Percentiles rank a stretch among this genome's conserved stretches.
These are phyloP conservation scores for Yamadazyma sp. DNA, from an alignment of 805 yeast species.

Conservation along the genomic window DNA sequence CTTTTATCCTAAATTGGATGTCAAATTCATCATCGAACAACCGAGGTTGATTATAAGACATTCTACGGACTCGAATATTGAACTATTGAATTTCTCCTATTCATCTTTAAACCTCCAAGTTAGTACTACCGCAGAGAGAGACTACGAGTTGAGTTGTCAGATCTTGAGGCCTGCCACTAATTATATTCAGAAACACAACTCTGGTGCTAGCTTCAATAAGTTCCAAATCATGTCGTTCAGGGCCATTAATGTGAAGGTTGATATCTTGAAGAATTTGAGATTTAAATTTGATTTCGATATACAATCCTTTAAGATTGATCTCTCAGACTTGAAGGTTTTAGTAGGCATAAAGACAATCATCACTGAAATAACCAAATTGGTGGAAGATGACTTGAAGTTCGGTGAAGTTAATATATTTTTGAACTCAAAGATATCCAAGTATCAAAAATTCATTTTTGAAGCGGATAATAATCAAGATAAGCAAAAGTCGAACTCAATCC, in stretches of 20 bases:
- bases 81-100: conserved; percentile 32
- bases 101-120: conserved; percentile 36
- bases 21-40: conserved; percentile 32
- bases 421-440: conserved; percentile 22
- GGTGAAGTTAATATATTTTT: conserved; percentile 31
- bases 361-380: conserved; percentile 23
- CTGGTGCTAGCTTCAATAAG: not conserved
- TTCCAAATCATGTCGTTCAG: conserved; percentile 5
- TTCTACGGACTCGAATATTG: conserved; percentile 10
- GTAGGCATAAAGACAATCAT: conserved; percentile 32
- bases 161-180: conserved; percentile 31
- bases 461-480: not conserved
- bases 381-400: conserved; percentile 23
- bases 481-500: not conserved
- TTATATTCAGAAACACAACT: conserved; percentile 27
- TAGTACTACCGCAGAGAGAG: conserved; percentile 28
- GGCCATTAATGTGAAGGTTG: conserved; percentile 11
- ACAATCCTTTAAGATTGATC: conserved; percentile 22
- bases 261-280: conserved; percentile 29
- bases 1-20: conserved; percentile 32
- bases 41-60: conserved; percentile 29
- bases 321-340: conserved; percentile 30
- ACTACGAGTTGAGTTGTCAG: conserved; percentile 36
- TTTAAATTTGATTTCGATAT: conserved; percentile 22
- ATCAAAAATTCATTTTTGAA: conserved; percentile 8